Base-by-base conservation (phyloP, 2,329 filamentous ascomycete genomes). In the Endocalyx cinctus region DNA sequence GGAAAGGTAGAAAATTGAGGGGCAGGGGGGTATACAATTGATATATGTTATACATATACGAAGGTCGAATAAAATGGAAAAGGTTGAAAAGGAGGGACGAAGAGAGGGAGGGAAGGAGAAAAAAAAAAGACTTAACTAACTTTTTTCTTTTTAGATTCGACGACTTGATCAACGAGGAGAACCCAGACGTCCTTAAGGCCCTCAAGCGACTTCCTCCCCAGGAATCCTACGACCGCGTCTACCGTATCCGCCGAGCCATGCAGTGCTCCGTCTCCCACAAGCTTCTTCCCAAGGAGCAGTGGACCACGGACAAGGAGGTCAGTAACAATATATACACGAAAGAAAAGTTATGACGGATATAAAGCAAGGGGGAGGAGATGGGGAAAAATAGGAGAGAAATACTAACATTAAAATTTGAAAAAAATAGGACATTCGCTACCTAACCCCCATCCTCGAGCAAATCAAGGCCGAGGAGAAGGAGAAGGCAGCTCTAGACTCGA, bases 141-240 rank as follows among this genome's bases (percentile, higher is more conserved):
- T 17, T 34, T 8, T 22, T 8, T 19, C 12, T n/a, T 14, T 25
- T 35, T 60, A 97, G 92, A 67, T 81, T 82, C 74, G 92, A 98
- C 67, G 92, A 98, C 63, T 70, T 98, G 62, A 85, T 96, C 62
- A 79, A 85, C 61, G 92, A 98, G 69, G 92, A 98, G 72, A 84
- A 77, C 72, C 85, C 92, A 55, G 69, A 74, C 38, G 87, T 95
- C 55, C 83, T 92, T 66, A 77, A 82, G 52, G 92, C 92, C 45
- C 77, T 98, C 58, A 85, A 86, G 77, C 87, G 92, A 62, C 84
- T 98, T 43, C 79, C 85, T 38, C 77, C 87, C 55, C 87, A 94
- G 74, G 87, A 92, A 62, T 77, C 82, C 55, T 97, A 97, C 71
- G 92, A 98, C 72, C 90, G 92, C 63, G 80, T 97, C 63, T 98